Percentiles rank a stretch among this genome's conserved stretches.
Evolutionary conservation across 2,329 filamentous ascomycete genomes (phyloP).

Genomic region (Cadophora malorum): DNA sequence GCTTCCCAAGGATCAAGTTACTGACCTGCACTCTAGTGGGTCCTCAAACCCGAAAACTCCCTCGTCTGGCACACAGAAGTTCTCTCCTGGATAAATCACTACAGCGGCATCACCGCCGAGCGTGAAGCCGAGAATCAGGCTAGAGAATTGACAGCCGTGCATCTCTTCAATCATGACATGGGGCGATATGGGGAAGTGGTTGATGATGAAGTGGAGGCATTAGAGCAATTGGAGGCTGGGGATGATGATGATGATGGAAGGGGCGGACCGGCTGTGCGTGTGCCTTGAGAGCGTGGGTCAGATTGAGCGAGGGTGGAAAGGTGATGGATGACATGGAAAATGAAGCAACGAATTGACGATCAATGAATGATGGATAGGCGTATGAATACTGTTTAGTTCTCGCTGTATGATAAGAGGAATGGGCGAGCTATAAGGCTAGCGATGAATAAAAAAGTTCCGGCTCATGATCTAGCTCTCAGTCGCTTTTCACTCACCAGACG

Average conservation of each 20-base stretch:
- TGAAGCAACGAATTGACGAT: background rate
- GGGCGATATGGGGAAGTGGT: background rate
- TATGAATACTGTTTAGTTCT: background rate
- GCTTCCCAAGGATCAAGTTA: too few relatives aligned
- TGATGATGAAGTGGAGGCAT: background rate
- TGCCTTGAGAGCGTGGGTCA: background rate
- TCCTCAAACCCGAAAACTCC: constrained; percentile 89
- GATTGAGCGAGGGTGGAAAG: background rate
- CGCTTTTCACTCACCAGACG: too few relatives aligned
- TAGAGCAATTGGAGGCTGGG: background rate
- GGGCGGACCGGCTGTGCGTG: constrained; percentile 1
- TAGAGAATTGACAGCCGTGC: background rate
- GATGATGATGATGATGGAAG: background rate
- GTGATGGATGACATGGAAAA: background rate
- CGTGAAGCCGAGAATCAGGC: constrained; percentile 32
- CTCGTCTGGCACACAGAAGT: constrained; percentile 90
- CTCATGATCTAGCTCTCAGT: background rate
- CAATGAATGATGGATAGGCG: background rate
- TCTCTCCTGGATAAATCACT: constrained; percentile 76
- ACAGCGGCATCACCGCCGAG: constrained; percentile 54
- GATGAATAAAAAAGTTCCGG: background rate
- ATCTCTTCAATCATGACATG: background rate
- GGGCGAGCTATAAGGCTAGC: background rate
- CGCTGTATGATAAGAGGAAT: background rate
- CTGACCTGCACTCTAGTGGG: constrained; percentile 62